Evolutionary conservation across 257 asterid genomes (phyloP), one percentile per base, ranked within the genome.

Genomic region (Fraxinus cuspidata): DNA sequence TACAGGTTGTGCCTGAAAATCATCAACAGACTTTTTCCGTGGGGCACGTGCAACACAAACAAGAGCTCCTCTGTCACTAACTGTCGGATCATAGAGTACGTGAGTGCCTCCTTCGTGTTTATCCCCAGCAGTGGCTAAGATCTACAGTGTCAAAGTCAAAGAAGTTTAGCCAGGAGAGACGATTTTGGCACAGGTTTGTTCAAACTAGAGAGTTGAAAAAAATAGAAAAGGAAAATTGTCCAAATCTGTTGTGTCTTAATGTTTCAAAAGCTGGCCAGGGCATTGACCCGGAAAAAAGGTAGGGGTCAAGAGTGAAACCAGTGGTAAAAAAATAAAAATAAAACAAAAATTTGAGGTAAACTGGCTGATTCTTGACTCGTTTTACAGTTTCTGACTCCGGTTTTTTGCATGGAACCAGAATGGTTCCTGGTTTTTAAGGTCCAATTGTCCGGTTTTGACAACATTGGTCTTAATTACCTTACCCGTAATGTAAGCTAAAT

Each of bases 1-100:
- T 72, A 93, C 94, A n/a, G 97, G 97, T 64, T 89, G 85, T 78
- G 94, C 87, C 86, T 81, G 88, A 56, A 90, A 93, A 88, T 95
- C 99, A 72, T 95, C 99, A 9, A 95, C 88, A 21, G 98, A 91
- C 75, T 87, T 89, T 84, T 91, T 91, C 89, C 98, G 85, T 12
- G 99, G 99, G n/a, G 99, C 99, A 73, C 99, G 98, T 4, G 96
- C 96, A 78, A 93, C 97, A 64, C 99, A 95, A 74, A 87, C 99
- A 56, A 95, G 96, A 58, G 99, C 99, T 78, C 99, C 99, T 83
- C 97, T 91, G 81, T 89, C 97, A 51, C 98, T 95, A 71, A 93
- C 73, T 77, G 92, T 86, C 58, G 99, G 98, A 79, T 95, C 98
- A 31, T 95, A 95, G 42, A 95, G 87, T 77, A 93, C 74, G 85